A percentile compares a stretch with the other conserved stretches of the same genome.
phyloP scores from a whole-genome alignment of 2,329 filamentous ascomycete species.

The Pseudocercospora fijiensis region DNA sequence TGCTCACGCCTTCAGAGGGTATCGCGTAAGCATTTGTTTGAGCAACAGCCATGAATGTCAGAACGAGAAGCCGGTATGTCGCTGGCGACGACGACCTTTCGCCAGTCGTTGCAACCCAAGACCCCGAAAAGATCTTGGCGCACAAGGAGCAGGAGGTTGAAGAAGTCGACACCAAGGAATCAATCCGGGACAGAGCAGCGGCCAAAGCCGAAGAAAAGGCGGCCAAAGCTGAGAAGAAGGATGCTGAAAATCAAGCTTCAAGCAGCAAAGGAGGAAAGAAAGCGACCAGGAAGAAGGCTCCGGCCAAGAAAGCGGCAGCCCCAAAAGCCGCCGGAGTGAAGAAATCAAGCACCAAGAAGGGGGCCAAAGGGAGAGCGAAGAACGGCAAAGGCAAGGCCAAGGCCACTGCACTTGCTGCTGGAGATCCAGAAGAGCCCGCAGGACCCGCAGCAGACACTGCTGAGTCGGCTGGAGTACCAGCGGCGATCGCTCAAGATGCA shows the following conservation, averaged over 20 bases:
- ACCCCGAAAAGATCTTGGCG: not conserved
- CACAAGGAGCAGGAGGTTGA: not conserved
- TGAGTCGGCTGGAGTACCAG: not conserved
- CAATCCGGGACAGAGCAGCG: slow-evolving; percentile 1
- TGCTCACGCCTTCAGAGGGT: not conserved
- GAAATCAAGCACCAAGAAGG: not conserved
- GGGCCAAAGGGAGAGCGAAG: not conserved
- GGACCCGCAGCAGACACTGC: not conserved
- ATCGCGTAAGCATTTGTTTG: not conserved
- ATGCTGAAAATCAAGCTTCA: not conserved
- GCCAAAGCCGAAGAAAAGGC: not conserved
- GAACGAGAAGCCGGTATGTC: not conserved
- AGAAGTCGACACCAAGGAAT: not conserved
- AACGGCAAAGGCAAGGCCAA: not conserved
- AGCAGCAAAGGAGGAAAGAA: not conserved
- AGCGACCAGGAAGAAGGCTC: not conserved
- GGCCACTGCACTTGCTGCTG: not conserved
- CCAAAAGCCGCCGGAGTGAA: not conserved
- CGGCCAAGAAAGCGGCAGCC: not conserved
- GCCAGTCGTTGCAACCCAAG: not conserved
- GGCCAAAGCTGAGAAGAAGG: not conserved
- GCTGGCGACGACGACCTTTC: slow-evolving; percentile 2
- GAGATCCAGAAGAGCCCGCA: not conserved
- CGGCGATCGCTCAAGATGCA: not conserved
- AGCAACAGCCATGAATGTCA: not conserved